These are phyloP conservation scores for Solanum corneliomulleri DNA, from an alignment of 257 asterid genomes.

Conservation along the genomic window DNA sequence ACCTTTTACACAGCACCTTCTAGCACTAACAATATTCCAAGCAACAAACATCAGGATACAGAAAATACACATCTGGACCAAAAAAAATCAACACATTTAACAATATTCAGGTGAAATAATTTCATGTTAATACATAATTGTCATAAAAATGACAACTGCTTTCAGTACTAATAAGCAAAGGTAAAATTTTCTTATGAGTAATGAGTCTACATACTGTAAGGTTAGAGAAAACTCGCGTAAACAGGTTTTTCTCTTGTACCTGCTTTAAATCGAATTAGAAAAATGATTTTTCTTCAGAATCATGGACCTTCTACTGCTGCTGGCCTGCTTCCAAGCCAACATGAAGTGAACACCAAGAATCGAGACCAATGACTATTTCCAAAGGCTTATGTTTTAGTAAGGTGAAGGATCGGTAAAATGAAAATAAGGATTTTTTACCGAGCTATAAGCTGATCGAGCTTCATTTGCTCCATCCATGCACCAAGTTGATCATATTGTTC, in stretches of 20 bases:
- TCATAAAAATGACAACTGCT: not conserved
- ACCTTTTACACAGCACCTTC: not conserved
- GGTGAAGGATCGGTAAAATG: constrained; percentile 13
- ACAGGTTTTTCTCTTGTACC: constrained; percentile 28
- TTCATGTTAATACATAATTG: not conserved
- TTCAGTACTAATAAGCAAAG: not conserved
- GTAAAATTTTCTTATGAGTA: not conserved
- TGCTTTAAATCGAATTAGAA: constrained; percentile 20
- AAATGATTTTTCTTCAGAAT: constrained; percentile 19
- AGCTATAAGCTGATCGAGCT: constrained; percentile 63
- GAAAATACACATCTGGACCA: not conserved
- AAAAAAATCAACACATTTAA: not conserved
- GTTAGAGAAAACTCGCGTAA: constrained; percentile 23
- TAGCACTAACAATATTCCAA: not conserved
- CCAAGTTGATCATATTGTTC: constrained; percentile 48
- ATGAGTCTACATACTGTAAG: constrained; percentile 8
- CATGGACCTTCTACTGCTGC: constrained; percentile 8
- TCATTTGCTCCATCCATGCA: constrained; percentile 71
- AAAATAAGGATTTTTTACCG: constrained; percentile 16
- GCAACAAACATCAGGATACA: not conserved
- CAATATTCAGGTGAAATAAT: not conserved
- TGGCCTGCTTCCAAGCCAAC: constrained; percentile 25
- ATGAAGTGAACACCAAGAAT: constrained; percentile 15
- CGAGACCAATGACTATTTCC: constrained; percentile 7
- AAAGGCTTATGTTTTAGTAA: constrained; percentile 9